A percentile compares a stretch with the other conserved stretches of the same genome.
Evolutionary conservation across 805 yeast genomes (phyloP).

Genomic region (Metschnikowia aberdeeniae): DNA sequence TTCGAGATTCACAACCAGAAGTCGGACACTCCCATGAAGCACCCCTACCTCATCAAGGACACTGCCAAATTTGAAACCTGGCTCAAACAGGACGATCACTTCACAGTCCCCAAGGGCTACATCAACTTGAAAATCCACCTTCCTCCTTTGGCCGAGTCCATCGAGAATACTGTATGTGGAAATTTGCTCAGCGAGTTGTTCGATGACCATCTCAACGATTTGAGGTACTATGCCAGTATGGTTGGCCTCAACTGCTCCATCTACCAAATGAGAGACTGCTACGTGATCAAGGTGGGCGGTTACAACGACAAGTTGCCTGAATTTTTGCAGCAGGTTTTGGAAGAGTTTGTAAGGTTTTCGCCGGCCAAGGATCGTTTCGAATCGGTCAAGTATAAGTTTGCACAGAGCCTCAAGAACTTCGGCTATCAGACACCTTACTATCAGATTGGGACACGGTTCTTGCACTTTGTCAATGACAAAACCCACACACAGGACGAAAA

Average conservation of each 20-base stretch:
- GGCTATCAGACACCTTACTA: conserved; percentile 73
- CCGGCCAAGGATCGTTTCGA: conserved; percentile 59
- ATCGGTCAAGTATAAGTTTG: conserved; percentile 58
- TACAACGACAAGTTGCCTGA: conserved; percentile 76
- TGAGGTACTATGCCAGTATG: conserved; percentile 77
- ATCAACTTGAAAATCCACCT: conserved; percentile 60
- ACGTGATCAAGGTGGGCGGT: conserved; percentile 63
- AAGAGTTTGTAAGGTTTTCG: conserved; percentile 46
- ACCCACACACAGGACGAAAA: conserved; percentile 65
- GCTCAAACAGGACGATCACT: conserved; percentile 87
- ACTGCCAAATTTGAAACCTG: conserved; percentile 58
- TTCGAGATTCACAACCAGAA: conserved; percentile 54
- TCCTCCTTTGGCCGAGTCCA: conserved; percentile 60
- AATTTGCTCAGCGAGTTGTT: conserved; percentile 65
- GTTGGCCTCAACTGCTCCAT: conserved; percentile 69
- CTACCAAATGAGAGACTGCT: conserved; percentile 61
- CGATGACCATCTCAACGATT: conserved; percentile 70
- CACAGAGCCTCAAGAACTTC: conserved; percentile 62
- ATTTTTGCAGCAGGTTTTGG: conserved; percentile 57
- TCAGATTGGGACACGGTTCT: conserved; percentile 64
- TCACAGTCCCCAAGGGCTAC: conserved; percentile 83
- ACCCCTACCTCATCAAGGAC: conserved; percentile 59
- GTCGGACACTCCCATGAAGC: conserved; percentile 35
- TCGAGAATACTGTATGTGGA: conserved; percentile 54
- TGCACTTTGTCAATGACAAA: conserved; percentile 65